phyloP scores from a whole-genome alignment of 805 yeast genomes.

The Cyberlindnera maritima region DNA sequence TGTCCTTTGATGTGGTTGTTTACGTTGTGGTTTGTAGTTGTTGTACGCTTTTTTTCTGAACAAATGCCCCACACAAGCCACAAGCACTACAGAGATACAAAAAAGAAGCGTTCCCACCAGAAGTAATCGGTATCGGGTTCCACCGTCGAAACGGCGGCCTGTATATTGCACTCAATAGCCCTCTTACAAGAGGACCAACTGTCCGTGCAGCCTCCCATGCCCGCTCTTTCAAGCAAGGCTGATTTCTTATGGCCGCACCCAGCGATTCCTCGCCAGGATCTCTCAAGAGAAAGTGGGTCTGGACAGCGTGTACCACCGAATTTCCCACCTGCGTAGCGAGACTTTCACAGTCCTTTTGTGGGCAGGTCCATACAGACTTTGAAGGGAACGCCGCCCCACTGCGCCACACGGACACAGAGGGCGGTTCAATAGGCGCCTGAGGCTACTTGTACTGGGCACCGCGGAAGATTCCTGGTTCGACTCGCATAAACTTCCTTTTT shows the following conservation, averaged over 20 bases:
- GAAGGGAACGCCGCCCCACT: conserved; percentile 19
- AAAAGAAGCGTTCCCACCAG: conserved; percentile 38
- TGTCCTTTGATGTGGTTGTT: background rate
- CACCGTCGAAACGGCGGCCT: conserved; percentile 36
- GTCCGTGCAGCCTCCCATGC: conserved; percentile 57
- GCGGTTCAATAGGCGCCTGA: background rate
- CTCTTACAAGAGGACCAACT: conserved; percentile 42
- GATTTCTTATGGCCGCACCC: conserved; percentile 55
- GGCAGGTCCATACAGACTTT: conserved; percentile 33
- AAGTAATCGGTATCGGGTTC: conserved; percentile 65
- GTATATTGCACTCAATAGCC: conserved; percentile 63
- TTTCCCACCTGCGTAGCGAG: conserved; percentile 48
- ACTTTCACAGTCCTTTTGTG: conserved; percentile 19
- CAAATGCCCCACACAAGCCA: background rate
- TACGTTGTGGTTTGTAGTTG: background rate
- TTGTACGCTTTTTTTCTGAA: background rate
- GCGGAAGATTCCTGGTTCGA: too few species aligned
- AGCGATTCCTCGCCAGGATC: conserved; percentile 57
- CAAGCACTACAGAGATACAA: background rate
- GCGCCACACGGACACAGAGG: conserved; percentile 24
- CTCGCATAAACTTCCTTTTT: background rate
- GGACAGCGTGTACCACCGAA: conserved; percentile 62
- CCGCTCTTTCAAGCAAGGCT: conserved; percentile 1
- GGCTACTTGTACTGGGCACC: background rate
- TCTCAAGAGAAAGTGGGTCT: conserved; percentile 47